Evolutionary conservation across 371 early-diverging fungal genomes (phyloP).

Genomic region (Mucor racemosus): DNA sequence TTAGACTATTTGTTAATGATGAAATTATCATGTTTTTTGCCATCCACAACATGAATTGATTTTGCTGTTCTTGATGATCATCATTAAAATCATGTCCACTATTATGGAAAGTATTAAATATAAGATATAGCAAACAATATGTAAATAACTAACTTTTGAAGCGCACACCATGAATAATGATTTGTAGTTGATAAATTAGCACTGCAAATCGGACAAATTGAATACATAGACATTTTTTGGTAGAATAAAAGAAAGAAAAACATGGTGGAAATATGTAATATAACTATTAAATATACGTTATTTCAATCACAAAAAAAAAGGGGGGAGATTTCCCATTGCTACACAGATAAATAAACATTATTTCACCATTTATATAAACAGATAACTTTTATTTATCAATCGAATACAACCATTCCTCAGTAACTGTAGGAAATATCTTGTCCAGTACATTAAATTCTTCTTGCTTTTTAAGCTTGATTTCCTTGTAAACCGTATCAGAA

Average conservation of each 20-base stretch:
- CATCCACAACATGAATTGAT: too few relatives aligned
- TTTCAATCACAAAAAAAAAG: conserved; percentile 14
- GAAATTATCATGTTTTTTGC: too few relatives aligned
- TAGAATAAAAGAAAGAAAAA: conserved; percentile 3
- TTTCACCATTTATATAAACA: background rate
- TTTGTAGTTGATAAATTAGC: conserved; percentile 21
- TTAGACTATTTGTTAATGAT: too few relatives aligned
- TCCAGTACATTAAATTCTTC: conserved; percentile 23
- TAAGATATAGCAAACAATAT: too few relatives aligned
- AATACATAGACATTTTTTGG: background rate
- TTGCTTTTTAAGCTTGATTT: conserved; percentile 29
- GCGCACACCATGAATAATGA: conserved; percentile 33
- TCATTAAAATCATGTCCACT: background rate
- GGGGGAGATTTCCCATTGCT: conserved; percentile 5
- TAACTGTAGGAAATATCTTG: conserved; percentile 26
- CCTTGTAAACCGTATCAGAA: conserved; percentile 27
- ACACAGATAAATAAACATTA: conserved; percentile 16
- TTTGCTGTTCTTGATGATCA: too few relatives aligned
- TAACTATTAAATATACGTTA: conserved; percentile 1
- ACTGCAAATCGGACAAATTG: conserved; percentile 25
- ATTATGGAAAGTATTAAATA: background rate
- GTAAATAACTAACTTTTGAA: conserved; percentile 23
- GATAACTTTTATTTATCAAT: conserved; percentile 12
- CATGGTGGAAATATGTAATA: too few relatives aligned
- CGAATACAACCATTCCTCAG: conserved; percentile 30